Conservation (phyloP, 257 asterid genomes). For the Ilex asprella region DNA sequence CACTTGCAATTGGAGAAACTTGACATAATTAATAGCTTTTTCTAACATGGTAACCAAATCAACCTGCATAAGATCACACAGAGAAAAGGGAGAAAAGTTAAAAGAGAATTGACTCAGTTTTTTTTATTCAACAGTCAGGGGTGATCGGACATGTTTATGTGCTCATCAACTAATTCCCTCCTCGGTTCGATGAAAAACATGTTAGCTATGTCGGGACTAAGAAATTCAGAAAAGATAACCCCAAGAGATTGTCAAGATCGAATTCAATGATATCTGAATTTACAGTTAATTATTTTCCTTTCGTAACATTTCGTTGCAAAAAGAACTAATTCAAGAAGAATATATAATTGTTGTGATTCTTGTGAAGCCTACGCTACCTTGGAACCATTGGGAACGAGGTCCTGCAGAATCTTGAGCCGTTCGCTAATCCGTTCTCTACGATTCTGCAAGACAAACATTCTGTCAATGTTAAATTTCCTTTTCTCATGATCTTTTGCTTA, state of each 20-base stretch:
- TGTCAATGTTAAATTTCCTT: neutral
- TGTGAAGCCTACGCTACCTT: conserved; percentile 36
- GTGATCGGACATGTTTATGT: too few species aligned
- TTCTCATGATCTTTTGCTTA: neutral
- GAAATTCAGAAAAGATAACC: too few species aligned
- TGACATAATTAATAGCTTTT: conserved; percentile 81
- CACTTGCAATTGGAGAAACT: conserved; percentile 90
- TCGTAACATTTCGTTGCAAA: neutral
- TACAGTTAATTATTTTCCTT: too few species aligned
- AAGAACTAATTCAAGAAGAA: too few species aligned
- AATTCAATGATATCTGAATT: too few species aligned
- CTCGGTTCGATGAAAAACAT: too few species aligned
- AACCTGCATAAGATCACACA: conserved; percentile 36
- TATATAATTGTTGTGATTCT: too few species aligned
- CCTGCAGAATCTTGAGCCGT: conserved; percentile 72
- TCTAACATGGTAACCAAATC: conserved; percentile 96
- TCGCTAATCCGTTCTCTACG: conserved; percentile 84
- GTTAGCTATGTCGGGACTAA: too few species aligned
- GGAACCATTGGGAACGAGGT: conserved; percentile 89
- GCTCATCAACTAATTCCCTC: too few species aligned
- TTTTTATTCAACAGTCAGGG: too few species aligned
- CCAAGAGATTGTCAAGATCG: too few species aligned
- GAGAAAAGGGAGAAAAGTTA: neutral
- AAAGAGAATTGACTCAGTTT: neutral
- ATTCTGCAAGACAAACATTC: conserved; percentile 46